These are phyloP conservation scores for Suhomyces faveliae DNA, from an alignment of 805 yeast species.

Conservation along the genomic window DNA sequence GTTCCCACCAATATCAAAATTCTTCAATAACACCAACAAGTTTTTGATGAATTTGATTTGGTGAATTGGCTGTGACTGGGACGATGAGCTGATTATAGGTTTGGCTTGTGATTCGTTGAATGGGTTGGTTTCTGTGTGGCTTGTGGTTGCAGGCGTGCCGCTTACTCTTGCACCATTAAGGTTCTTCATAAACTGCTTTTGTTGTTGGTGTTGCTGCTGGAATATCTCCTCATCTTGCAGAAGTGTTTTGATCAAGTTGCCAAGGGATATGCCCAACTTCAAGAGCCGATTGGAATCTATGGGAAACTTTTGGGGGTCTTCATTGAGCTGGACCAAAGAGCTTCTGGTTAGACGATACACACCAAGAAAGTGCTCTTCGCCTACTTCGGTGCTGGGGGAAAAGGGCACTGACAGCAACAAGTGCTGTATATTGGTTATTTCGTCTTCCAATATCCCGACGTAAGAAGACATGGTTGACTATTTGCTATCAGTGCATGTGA, in stretches of 20 bases:
- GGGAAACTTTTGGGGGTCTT: conserved; percentile 25
- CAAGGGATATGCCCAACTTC: conserved; percentile 42
- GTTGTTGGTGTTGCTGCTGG: conserved; percentile 25
- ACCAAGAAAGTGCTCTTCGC: conserved; percentile 26
- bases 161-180: conserved; percentile 12
- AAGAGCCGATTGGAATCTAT: conserved; percentile 37
- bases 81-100: conserved; percentile 7
- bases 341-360: conserved; percentile 29
- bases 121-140: conserved; percentile 8
- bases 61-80: conserved; percentile 23
- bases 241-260: conserved; percentile 37
- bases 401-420: conserved; percentile 37
- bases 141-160: neutral
- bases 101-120: conserved; percentile 9
- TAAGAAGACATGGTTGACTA: conserved; percentile 8
- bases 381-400: conserved; percentile 15
- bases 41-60: conserved; percentile 36
- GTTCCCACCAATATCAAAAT: conserved; percentile 37
- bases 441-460: conserved; percentile 22
- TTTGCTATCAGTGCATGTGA: conserved; percentile 1
- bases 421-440: conserved; percentile 25
- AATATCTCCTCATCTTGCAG: conserved; percentile 33
- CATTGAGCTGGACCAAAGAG: conserved; percentile 22
- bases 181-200: conserved; percentile 14
- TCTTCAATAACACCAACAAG: conserved; percentile 33